phyloP scores from a whole-genome alignment of 148 eudicot genomes.

The Polygonum aviculare region DNA sequence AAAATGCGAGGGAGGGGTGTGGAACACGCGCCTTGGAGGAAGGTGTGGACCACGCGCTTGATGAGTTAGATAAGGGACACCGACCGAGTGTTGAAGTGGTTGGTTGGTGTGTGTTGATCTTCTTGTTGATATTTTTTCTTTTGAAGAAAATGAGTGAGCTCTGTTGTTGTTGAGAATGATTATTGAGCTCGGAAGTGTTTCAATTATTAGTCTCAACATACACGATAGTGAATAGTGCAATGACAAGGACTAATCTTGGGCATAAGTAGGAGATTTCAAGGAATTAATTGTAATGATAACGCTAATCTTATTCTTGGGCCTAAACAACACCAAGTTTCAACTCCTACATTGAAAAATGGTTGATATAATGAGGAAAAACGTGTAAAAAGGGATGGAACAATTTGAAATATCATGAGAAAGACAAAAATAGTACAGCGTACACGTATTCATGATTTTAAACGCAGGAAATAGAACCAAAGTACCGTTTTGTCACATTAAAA shows the following conservation, averaged over 20 bases:
- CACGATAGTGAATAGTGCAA: no score
- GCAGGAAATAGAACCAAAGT: constrained; percentile 6
- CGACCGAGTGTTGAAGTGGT: background rate
- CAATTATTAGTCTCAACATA: no score
- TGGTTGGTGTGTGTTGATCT: background rate
- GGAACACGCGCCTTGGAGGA: background rate
- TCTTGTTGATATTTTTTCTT: background rate
- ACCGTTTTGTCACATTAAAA: background rate
- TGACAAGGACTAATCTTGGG: background rate
- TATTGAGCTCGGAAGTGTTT: no score
- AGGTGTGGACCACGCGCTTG: background rate
- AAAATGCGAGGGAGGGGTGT: background rate
- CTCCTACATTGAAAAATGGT: no score
- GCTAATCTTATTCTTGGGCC: no score
- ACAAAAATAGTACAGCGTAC: background rate
- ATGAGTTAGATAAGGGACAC: background rate
- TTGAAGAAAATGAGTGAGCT: no score
- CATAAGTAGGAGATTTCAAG: background rate
- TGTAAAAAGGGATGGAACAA: background rate
- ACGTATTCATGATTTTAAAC: background rate
- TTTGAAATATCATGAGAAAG: background rate
- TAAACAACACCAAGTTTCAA: no score
- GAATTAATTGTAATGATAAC: no score
- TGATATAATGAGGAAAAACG: no score
- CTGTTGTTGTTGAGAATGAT: no score